Percentiles rank a stretch among this genome's conserved stretches.
Conservation (phyloP, 1,284 basidiomycete genomes). For the Austropuccinia psidii region DNA sequence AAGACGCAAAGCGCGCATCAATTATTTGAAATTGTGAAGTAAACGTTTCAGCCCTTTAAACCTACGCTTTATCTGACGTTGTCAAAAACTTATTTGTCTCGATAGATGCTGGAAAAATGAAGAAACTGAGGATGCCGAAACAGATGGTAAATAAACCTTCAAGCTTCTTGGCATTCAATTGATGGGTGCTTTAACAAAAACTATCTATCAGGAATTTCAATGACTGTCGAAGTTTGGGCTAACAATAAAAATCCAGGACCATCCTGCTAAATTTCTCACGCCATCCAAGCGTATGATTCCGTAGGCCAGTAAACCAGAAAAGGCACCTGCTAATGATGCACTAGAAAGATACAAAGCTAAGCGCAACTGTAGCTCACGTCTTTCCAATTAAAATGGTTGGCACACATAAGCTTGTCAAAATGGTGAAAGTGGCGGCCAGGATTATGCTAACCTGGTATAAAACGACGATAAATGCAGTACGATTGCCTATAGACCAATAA, state of each 20-base stretch:
- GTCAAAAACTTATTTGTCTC: background rate
- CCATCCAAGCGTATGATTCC: conserved; percentile 4
- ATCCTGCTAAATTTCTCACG: background rate
- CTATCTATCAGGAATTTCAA: too few relatives aligned
- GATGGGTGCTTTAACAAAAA: too few relatives aligned
- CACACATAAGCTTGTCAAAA: background rate
- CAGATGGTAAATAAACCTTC: conserved; percentile 12
- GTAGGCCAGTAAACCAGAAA: conserved; percentile 21
- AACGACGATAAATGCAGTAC: conserved; percentile 10
- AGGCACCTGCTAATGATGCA: conserved; percentile 6
- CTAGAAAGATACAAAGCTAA: conserved; percentile 8
- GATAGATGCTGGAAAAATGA: conserved; percentile 8
- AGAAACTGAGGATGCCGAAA: background rate
- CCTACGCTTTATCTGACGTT: background rate
- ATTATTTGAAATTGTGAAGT: background rate
- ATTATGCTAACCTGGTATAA: conserved; percentile 1
- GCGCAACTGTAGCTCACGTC: conserved; percentile 20
- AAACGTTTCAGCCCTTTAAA: background rate
- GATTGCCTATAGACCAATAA: background rate
- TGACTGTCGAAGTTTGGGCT: background rate
- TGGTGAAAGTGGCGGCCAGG: background rate
- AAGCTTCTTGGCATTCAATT: background rate
- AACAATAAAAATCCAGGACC: conserved; percentile 28
- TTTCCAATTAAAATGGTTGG: background rate
- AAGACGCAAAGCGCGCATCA: too few relatives aligned